Percentiles rank a stretch among this genome's conserved stretches.
phyloP scores from a whole-genome alignment of 2,329 filamentous ascomycete genomes.

The Pestalotiopsis sp. region DNA sequence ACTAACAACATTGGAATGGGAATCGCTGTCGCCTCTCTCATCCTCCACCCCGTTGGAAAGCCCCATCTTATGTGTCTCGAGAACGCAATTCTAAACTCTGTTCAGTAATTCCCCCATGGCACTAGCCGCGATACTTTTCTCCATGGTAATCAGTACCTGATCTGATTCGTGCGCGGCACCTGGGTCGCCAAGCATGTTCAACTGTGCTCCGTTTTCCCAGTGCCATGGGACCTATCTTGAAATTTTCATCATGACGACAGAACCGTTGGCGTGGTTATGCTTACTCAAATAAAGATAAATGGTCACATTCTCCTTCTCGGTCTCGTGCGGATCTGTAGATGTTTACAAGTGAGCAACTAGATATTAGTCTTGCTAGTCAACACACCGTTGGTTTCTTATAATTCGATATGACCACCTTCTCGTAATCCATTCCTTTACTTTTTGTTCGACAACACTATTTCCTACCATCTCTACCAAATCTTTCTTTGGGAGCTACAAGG shows the following conservation, averaged over 20 bases:
- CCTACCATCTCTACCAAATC: background rate
- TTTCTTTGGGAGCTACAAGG: background rate
- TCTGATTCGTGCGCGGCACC: background rate
- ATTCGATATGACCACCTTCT: too few relatives aligned
- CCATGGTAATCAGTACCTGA: background rate
- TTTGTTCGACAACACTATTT: background rate
- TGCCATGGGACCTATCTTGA: background rate
- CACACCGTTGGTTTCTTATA: background rate
- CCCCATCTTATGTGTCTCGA: background rate
- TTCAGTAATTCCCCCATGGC: background rate
- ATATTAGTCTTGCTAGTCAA: background rate
- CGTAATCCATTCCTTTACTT: background rate
- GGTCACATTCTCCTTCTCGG: background rate
- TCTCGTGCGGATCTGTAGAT: background rate
- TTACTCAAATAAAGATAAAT: background rate
- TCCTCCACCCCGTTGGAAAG: too few relatives aligned
- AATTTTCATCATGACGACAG: slow-evolving; percentile 2
- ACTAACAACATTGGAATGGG: background rate
- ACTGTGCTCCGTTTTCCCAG: background rate
- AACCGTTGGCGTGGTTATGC: background rate
- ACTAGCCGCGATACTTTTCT: background rate
- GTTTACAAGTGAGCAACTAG: too few relatives aligned
- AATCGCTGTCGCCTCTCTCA: background rate
- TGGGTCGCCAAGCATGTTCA: background rate
- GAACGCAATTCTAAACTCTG: background rate